Percentiles rank a stretch among this genome's conserved stretches.
Conservation (phyloP, 495 filamentous ascomycete species). For the Cudoniella acicularis region DNA sequence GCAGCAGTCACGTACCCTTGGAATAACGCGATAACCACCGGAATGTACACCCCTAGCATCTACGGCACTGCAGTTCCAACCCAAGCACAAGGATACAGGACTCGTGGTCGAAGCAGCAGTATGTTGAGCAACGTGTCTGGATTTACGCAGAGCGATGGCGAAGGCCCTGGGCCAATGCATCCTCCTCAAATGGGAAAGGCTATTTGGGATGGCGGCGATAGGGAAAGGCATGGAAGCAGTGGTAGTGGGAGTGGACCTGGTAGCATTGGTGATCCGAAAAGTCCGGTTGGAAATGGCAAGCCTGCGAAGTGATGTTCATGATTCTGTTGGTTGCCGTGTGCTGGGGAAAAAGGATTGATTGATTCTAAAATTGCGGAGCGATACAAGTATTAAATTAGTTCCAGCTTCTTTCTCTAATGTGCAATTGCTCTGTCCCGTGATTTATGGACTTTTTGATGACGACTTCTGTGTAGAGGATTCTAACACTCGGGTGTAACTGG, state of each 20-base stretch:
- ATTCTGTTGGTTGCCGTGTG: background rate
- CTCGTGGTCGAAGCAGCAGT: constrained; percentile 52
- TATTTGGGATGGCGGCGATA: constrained; percentile 12
- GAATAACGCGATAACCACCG: constrained; percentile 7
- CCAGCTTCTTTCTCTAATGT: too few relatives aligned
- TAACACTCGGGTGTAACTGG: too few relatives aligned
- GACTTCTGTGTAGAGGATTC: too few relatives aligned
- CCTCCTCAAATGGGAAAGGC: background rate
- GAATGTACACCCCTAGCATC: constrained; percentile 3
- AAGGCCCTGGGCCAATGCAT: constrained; percentile 23
- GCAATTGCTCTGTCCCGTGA: too few relatives aligned
- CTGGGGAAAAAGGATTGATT: background rate
- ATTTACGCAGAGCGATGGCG: constrained; percentile 57
- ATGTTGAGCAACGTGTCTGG: constrained; percentile 66
- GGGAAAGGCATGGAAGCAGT: constrained; percentile 18
- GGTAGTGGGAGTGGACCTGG: constrained; percentile 21
- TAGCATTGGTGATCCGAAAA: constrained; percentile 26
- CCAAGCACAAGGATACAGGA: constrained; percentile 22
- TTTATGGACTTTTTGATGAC: too few relatives aligned
- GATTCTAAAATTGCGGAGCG: too few relatives aligned
- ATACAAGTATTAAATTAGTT: too few relatives aligned
- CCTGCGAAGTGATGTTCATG: constrained; percentile 1
- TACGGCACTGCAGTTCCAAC: background rate
- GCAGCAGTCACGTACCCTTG: constrained; percentile 12
- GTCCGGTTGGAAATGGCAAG: constrained; percentile 18